Base-by-base conservation (phyloP, 2,329 filamentous ascomycete genomes). In the Aspergillus niger region DNA sequence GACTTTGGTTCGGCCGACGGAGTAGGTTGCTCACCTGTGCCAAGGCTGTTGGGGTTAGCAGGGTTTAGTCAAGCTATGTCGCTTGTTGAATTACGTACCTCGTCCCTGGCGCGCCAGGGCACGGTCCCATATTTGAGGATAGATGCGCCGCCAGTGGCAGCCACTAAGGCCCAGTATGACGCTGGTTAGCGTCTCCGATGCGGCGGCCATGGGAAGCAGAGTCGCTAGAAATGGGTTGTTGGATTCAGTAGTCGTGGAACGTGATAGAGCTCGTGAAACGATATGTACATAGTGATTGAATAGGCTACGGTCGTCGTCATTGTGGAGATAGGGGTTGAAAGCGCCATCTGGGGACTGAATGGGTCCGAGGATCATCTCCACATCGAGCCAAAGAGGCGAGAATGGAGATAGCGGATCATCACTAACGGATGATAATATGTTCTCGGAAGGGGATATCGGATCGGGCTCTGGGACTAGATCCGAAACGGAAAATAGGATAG, bases 211-310 rank as follows among this genome's bases (percentile, higher is more conserved):
- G 0, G 70, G 70, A 6, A 72, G 59, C 8, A 72, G 55, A 3
- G 65, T 70, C 1, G 63, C 57, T 8, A 72, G 58, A 53, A 71
- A 72, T 1, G 70, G 70, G 28, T 72, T 72, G 7, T 58, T 61
- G 47, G 60, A 38, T 41, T 68, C 62, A 38, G 65, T 61, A 5
- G 65, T 62, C 3, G 64, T 61, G 8, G 69, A 65, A 15, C 70
- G 65, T 3, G 64, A 72, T 1, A 72, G 56, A 3, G 69, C 65
- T 5, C 67, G 62, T 1, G 68, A 64, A 5, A 72, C 70, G 13
- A 68, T 63, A 20, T 70, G 65, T 30, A 72, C 57, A 59, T 71
- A 72, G 60, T 72, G 70, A 32, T 72, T 72, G 36, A 70, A 71
- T 0, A 72, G 64, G 1, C 67, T 70, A 8, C 66, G 65, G 43